Percentiles rank a stretch among this genome's conserved stretches.
Evolutionary conservation across 2,329 filamentous ascomycete genomes (phyloP).

Genomic region (Dryadomyces quercus-mongolicae): DNA sequence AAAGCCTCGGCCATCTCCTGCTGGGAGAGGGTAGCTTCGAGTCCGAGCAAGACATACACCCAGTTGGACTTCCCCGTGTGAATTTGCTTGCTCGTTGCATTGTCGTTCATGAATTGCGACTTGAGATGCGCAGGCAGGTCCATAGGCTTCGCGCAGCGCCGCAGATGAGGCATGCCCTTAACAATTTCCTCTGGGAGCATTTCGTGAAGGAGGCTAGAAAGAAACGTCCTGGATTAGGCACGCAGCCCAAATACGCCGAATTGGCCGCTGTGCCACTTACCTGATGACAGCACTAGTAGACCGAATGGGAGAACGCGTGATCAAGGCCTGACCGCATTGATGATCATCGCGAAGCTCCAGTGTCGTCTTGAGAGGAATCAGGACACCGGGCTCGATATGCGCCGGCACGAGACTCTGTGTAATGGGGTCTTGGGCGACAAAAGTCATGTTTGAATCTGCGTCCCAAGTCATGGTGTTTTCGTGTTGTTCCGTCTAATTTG

Average conservation of each 20-base stretch:
- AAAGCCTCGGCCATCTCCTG: constrained; percentile 38
- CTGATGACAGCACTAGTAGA: constrained; percentile 60
- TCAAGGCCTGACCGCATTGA: constrained; percentile 49
- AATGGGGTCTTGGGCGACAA: constrained; percentile 19
- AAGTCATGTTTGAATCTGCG: constrained; percentile 9
- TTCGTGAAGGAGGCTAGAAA: constrained; percentile 38
- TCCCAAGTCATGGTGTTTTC: constrained; percentile 10
- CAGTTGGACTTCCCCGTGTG: constrained; percentile 48
- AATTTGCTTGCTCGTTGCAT: constrained; percentile 38
- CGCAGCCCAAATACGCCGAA: background rate
- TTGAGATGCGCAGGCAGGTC: constrained; percentile 57
- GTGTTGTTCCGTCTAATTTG: background rate
- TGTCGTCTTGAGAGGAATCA: constrained; percentile 53
- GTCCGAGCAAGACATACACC: constrained; percentile 46
- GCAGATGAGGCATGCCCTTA: constrained; percentile 58
- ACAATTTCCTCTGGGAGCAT: constrained; percentile 47
- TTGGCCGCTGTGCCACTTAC: constrained; percentile 35
- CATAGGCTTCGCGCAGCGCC: constrained; percentile 60
- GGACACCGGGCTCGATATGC: constrained; percentile 31
- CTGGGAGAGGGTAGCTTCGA: constrained; percentile 37
- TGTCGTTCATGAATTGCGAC: constrained; percentile 47
- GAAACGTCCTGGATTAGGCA: background rate
- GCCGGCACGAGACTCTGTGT: constrained; percentile 19
- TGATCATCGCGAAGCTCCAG: constrained; percentile 50
- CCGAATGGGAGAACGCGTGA: constrained; percentile 61